Conservation (phyloP, 2,329 filamentous ascomycete species). For the Onygena corvina region DNA sequence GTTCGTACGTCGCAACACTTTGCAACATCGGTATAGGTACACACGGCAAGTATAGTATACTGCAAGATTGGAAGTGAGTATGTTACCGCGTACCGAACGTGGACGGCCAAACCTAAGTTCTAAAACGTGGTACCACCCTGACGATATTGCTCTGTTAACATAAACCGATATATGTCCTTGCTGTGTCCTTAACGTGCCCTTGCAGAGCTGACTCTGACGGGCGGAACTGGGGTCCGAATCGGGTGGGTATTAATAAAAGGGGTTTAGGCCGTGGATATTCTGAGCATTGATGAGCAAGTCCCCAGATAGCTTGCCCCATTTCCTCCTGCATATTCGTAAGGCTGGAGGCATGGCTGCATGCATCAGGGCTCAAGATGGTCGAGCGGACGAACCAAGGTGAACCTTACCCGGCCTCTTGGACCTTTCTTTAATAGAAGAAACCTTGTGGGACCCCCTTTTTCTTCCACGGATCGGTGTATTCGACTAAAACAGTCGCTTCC, state of each 20-base stretch:
- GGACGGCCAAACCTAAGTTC: background rate
- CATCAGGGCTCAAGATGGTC: conserved; percentile 1
- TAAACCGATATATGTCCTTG: background rate
- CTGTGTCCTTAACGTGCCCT: no score
- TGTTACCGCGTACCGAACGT: background rate
- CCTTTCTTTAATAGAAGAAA: background rate
- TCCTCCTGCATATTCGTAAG: background rate
- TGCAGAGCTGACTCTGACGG: background rate
- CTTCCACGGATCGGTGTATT: background rate
- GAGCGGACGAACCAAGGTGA: background rate
- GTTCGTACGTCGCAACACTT: background rate
- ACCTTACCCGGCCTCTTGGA: background rate
- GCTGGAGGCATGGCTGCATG: background rate
- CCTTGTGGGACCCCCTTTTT: background rate
- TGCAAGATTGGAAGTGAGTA: background rate
- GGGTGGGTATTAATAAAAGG: background rate
- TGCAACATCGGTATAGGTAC: background rate
- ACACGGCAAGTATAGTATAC: no score
- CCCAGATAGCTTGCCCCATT: background rate
- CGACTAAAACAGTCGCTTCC: background rate
- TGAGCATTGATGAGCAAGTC: background rate
- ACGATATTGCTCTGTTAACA: background rate
- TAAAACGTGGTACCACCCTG: conserved; percentile 4
- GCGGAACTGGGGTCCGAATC: background rate
- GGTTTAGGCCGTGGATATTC: background rate